Conservation (phyloP, 208 protist species). For the Novymonas esmeraldas region DNA sequence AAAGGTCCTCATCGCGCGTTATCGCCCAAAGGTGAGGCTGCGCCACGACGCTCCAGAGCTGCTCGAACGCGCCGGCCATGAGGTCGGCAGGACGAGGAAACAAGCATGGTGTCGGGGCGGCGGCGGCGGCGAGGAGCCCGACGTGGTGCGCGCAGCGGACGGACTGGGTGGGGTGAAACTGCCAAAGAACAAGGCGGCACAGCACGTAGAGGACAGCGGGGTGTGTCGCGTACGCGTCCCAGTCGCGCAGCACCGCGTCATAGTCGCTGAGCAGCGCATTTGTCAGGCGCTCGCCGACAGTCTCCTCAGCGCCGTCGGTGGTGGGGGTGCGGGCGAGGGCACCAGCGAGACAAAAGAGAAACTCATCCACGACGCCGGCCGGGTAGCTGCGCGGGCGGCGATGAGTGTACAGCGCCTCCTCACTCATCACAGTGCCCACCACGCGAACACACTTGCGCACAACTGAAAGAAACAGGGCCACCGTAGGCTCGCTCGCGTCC, state of each 20-base stretch:
- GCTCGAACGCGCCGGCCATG: constrained; percentile 72
- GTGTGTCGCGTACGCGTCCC: constrained; percentile 85
- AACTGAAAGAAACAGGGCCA: constrained; percentile 34
- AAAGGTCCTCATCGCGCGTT: constrained; percentile 68
- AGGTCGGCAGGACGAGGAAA: constrained; percentile 53
- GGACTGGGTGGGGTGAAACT: constrained; percentile 57
- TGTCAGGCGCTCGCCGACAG: constrained; percentile 50
- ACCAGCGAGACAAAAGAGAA: constrained; percentile 64
- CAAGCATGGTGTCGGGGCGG: background rate
- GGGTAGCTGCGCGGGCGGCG: constrained; percentile 40
- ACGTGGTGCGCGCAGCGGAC: background rate
- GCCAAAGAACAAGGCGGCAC: constrained; percentile 72
- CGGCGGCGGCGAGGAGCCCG: background rate
- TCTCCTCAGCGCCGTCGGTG: constrained; percentile 20
- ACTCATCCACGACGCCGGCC: constrained; percentile 72
- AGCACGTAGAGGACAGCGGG: constrained; percentile 79
- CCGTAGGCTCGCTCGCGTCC: constrained; percentile 10
- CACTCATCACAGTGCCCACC: constrained; percentile 54
- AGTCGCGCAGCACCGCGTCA: constrained; percentile 67
- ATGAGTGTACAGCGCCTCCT: constrained; percentile 62
- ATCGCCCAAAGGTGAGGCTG: constrained; percentile 86
- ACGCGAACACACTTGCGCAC: constrained; percentile 66
- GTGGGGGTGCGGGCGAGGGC: constrained; percentile 31
- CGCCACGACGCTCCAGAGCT: constrained; percentile 80
- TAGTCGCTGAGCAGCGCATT: constrained; percentile 70